These are phyloP conservation scores for Neckera pumila DNA, from an alignment of 225 moss, liverwort and hornwort genomes.

Conservation along the genomic window DNA sequence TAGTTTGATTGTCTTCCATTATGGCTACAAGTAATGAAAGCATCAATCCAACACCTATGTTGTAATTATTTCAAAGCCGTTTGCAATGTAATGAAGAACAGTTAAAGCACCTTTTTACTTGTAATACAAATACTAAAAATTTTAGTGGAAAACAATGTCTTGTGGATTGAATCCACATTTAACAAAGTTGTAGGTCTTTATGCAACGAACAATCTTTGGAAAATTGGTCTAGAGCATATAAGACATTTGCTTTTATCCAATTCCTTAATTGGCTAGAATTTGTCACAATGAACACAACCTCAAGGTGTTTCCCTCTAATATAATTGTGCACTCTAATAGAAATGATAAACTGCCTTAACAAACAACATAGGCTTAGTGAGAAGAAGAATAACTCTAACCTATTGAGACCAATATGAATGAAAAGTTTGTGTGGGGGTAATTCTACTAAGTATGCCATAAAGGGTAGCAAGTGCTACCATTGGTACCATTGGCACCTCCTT, in stretches of 20 bases:
- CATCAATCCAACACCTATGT: fast-evolving
- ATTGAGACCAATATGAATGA: background rate
- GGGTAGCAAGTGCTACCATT: background rate
- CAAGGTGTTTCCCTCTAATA: background rate
- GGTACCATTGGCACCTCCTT: background rate
- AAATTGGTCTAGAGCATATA: fast-evolving
- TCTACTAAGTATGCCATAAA: too few relatives aligned
- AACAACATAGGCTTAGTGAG: fast-evolving
- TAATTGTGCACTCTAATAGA: background rate
- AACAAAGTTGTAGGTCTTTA: fast-evolving
- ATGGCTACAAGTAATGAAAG: background rate
- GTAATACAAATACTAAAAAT: too few relatives aligned
- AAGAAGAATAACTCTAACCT: background rate
- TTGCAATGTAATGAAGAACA: background rate
- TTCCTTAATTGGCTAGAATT: background rate
- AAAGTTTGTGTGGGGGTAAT: too few relatives aligned
- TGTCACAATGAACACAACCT: background rate
- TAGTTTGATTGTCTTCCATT: fast-evolving
- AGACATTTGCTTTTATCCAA: background rate
- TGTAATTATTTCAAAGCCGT: background rate
- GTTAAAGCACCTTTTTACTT: too few relatives aligned
- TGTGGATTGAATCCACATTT: background rate
- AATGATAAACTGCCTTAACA: fast-evolving
- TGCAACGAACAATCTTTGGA: background rate
- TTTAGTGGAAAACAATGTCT: background rate